Evolutionary conservation across 805 yeast genomes (phyloP), one percentile per base, ranked within the genome.

Genomic region (Maudiozyma barnettii): DNA sequence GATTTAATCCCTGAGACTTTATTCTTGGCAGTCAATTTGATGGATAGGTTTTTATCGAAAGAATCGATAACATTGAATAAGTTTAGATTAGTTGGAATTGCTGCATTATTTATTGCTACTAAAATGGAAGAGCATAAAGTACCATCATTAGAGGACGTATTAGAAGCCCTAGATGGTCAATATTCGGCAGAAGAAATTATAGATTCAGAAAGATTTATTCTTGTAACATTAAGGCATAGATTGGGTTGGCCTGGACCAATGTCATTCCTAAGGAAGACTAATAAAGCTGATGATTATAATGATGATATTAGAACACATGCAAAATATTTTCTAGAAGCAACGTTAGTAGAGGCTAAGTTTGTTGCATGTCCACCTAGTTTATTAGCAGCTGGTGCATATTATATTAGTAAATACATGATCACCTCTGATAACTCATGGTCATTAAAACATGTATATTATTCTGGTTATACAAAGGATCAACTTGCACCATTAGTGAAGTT

Each of bases 161-260:
- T 85, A 5, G 84, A 82, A 64, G 85, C 89, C 87, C 89, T 90
- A 38, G 95, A 88, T 56, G 77, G 86, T 58, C 85, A 85, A 40
- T 90, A 85, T 65, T 70, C 83, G 1, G 75, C 76, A 20, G 90
- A 84, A 31, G 96, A 90, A 56, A 76, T 90, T 44, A 70, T 87
- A 50, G 77, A 78, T 57, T 96, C 97, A 2, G 97, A 90, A 67
- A 74, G 88, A 57, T 89, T 82, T 64, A 87, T 90, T 95, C 82
- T 90, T 58, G 88, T 84, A 55, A 81, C 89, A 43, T 75, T 90
- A 51, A 87, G 88, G 54, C 90, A 87, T 68, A 95, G 89, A 63
- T 78, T 90, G 77, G 96, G 96, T 20, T 89, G 89, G 88, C 96
- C 97, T 1, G 97, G 97, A 12, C 97, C 97, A 45, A 88, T 90